phyloP scores from a whole-genome alignment of 2,329 filamentous ascomycete genomes.

The Cladophialophora carrionii region DNA sequence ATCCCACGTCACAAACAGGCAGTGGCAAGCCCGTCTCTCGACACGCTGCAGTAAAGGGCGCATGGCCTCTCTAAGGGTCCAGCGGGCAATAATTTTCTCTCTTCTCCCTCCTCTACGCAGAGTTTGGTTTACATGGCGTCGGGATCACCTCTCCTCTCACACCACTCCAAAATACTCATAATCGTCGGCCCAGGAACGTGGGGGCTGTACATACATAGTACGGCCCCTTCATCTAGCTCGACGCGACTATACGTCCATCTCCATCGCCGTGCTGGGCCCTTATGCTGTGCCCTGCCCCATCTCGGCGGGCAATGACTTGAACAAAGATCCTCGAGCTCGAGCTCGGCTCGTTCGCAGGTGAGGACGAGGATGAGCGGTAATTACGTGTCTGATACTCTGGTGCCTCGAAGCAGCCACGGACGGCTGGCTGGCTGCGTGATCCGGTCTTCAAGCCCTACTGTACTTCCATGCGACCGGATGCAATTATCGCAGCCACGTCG shows the following conservation, averaged over 20 bases:
- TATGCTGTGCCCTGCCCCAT: conserved; percentile 54
- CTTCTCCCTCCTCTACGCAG: background rate
- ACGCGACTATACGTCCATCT: conserved; percentile 52
- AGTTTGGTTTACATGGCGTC: conserved; percentile 5
- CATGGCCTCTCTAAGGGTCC: background rate
- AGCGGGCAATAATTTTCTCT: background rate
- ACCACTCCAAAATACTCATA: conserved; percentile 42
- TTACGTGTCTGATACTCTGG: conserved; percentile 15
- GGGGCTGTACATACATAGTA: conserved; percentile 56
- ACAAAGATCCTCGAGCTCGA: conserved; percentile 53
- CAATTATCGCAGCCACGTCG: conserved; percentile 50
- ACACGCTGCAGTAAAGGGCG: background rate
- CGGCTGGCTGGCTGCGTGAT: conserved; percentile 47
- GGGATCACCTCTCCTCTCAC: background rate
- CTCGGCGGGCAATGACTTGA: conserved; percentile 54
- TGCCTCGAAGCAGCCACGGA: conserved; percentile 15
- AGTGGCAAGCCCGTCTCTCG: background rate
- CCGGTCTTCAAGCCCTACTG: conserved; percentile 50
- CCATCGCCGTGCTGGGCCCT: conserved; percentile 55
- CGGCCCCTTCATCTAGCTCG: conserved; percentile 44
- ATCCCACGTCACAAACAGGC: background rate
- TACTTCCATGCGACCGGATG: conserved; percentile 53
- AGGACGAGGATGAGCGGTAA: conserved; percentile 16
- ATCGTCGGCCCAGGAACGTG: conserved; percentile 59
- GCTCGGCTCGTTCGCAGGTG: conserved; percentile 24